Conservation (phyloP, 2,329 filamentous ascomycete genomes). For the Pestalotiopsis fici region DNA sequence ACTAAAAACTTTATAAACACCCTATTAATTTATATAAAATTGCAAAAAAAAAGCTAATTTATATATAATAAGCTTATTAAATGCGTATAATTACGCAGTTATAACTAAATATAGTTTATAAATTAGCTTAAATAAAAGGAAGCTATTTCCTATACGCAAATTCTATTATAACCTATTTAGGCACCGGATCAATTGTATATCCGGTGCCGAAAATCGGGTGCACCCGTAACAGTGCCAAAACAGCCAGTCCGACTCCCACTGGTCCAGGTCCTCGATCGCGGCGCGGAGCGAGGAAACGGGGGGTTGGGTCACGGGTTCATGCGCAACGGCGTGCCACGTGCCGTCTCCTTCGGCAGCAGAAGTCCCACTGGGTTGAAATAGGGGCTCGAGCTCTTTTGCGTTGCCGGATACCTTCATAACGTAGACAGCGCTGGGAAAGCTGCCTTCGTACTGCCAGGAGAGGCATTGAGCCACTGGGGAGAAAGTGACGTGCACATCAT, state of each 20-base stretch:
- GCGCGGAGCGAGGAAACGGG: not conserved
- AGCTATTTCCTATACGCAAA: no score
- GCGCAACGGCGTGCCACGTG: not conserved
- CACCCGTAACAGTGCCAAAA: no score
- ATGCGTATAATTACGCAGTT: no score
- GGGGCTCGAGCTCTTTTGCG: not conserved
- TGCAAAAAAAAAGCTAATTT: no score
- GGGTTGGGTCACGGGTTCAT: not conserved
- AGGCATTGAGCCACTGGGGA: not conserved
- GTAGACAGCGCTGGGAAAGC: not conserved
- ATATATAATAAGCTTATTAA: no score
- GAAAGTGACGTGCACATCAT: constrained; percentile 1
- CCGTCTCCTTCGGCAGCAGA: not conserved
- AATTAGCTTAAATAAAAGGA: no score
- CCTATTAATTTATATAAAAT: no score
- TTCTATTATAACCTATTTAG: no score
- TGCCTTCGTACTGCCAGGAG: not conserved
- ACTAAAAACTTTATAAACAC: no score
- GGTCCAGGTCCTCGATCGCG: not conserved
- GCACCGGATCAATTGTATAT: no score
- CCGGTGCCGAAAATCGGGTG: no score
- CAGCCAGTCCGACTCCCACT: not conserved
- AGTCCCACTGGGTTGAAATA: not conserved
- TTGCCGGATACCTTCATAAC: not conserved
- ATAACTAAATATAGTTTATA: no score